phyloP scores from a whole-genome alignment of 805 yeast species.

The Wickerhamomyces mucosus region DNA sequence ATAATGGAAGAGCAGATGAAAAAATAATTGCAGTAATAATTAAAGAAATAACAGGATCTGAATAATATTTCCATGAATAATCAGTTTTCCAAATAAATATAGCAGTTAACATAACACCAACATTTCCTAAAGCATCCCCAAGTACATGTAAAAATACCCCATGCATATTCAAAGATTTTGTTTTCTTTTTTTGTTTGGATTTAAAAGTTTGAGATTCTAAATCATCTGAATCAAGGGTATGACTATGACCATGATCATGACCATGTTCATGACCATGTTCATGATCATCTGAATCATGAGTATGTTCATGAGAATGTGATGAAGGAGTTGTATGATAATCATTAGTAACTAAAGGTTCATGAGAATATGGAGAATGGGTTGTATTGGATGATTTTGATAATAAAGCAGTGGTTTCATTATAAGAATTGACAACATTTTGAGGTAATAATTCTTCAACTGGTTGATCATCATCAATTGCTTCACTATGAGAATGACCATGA shows the following conservation, averaged over 20 bases:
- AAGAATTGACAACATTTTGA: constrained; percentile 33
- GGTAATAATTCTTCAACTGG: constrained; percentile 31
- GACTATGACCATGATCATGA: constrained; percentile 4
- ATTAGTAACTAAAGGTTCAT: constrained; percentile 16
- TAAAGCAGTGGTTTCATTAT: constrained; percentile 13
- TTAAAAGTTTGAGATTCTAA: constrained; percentile 5
- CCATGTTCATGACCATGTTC: constrained; percentile 5
- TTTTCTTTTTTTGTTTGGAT: constrained; percentile 11
- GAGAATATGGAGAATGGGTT: constrained; percentile 6
- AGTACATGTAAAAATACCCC: constrained; percentile 93
- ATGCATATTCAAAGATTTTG: constrained; percentile 85
- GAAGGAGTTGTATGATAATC: constrained; percentile 10
- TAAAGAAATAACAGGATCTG: constrained; percentile 81
- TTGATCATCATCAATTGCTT: constrained; percentile 7
- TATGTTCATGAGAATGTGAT: constrained; percentile 4
- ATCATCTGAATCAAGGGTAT: constrained; percentile 8
- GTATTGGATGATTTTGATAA: constrained; percentile 2
- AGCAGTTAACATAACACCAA: constrained; percentile 89
- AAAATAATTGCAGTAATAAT: constrained; percentile 83
- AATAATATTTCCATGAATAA: constrained; percentile 75
- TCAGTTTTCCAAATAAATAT: constrained; percentile 90
- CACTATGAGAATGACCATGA: constrained; percentile 29
- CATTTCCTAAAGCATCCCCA: constrained; percentile 93
- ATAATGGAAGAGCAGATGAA: constrained; percentile 83
- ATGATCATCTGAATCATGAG: constrained; percentile 5